A percentile compares a stretch with the other conserved stretches of the same genome.
These are phyloP conservation scores for Leccinum longicurvipes DNA, from an alignment of 768 basidiomycete species.

Conservation along the genomic window DNA sequence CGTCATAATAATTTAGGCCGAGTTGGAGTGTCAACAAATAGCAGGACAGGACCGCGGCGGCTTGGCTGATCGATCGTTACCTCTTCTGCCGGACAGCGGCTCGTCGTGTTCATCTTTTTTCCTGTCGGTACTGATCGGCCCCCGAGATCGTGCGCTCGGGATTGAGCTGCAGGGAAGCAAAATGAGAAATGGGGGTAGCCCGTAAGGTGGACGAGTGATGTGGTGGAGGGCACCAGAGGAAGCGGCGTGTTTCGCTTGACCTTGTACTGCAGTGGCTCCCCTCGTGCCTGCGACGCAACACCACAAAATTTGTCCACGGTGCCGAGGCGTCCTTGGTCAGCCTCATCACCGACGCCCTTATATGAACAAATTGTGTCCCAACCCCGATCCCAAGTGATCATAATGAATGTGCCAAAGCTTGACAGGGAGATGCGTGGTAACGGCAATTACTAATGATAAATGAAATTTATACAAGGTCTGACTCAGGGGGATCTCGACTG, in stretches of 20 bases:
- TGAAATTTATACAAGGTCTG: too few species aligned
- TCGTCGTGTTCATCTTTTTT: too few species aligned
- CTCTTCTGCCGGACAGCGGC: neutral
- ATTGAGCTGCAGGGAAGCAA: too few species aligned
- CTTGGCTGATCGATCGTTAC: neutral
- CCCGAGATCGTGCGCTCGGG: too few species aligned
- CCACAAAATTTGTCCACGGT: neutral
- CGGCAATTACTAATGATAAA: too few species aligned
- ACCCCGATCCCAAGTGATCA: too few species aligned
- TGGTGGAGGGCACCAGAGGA: neutral
- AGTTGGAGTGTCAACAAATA: neutral
- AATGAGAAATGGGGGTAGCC: too few species aligned
- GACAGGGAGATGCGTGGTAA: too few species aligned
- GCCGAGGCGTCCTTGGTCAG: neutral
- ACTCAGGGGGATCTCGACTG: neutral
- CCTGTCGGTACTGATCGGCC: neutral
- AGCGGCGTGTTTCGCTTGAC: neutral
- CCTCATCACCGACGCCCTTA: neutral
- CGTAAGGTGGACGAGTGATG: neutral
- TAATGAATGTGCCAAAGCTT: too few species aligned
- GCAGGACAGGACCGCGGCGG: neutral
- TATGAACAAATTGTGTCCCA: neutral
- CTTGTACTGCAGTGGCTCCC: neutral
- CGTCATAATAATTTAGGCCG: neutral
- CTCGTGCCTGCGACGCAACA: too few species aligned